Conservation (phyloP, 768 basidiomycete species). For the Lanmaoa rubissima region DNA sequence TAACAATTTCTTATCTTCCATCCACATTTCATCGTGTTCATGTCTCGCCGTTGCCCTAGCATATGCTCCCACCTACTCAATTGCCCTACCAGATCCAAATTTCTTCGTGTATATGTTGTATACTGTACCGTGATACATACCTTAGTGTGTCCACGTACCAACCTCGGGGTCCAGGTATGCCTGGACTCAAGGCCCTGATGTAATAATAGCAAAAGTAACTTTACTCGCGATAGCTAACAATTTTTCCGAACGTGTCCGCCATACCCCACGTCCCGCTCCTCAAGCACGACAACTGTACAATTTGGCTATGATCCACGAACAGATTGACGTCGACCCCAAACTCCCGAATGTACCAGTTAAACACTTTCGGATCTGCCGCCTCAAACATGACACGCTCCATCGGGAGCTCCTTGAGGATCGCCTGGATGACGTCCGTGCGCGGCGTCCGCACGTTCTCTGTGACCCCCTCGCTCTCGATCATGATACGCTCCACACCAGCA, state of each 20-base stretch:
- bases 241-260: constrained; percentile 40
- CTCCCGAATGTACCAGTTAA: constrained; percentile 45
- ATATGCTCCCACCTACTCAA: too few relatives aligned
- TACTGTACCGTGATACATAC: too few relatives aligned
- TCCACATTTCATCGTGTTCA: too few relatives aligned
- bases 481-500: constrained; percentile 44
- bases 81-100: too few relatives aligned
- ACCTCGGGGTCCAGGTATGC: too few relatives aligned
- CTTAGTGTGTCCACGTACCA: too few relatives aligned
- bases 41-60: too few relatives aligned
- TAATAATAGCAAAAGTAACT: neutral
- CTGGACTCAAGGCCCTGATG: too few relatives aligned
- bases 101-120: too few relatives aligned
- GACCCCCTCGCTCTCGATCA: constrained; percentile 49
- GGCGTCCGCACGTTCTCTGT: constrained; percentile 44
- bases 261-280: constrained; percentile 47
- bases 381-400: constrained; percentile 47
- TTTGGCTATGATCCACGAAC: constrained; percentile 46
- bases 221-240: constrained; percentile 39
- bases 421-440: constrained; percentile 44
- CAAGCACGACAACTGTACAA: constrained; percentile 44
- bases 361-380: constrained; percentile 45
- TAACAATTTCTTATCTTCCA: too few relatives aligned
- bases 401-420: constrained; percentile 39
- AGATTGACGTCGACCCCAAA: constrained; percentile 42